A percentile compares a stretch with the other conserved stretches of the same genome.
phyloP scores from a whole-genome alignment of 2,329 filamentous ascomycete genomes.

The Byssochlamys sp. region DNA sequence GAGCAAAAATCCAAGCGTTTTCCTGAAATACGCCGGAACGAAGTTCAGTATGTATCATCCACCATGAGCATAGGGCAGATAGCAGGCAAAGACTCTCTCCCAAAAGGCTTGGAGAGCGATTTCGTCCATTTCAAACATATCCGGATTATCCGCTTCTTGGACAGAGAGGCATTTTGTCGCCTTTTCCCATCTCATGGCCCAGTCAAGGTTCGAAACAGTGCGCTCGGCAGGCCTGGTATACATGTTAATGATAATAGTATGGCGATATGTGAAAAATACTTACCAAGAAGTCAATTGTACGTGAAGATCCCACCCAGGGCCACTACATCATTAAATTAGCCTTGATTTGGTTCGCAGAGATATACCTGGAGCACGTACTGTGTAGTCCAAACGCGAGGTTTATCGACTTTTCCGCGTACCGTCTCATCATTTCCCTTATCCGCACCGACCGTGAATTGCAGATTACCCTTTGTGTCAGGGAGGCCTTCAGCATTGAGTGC shows the following conservation, averaged over 20 bases:
- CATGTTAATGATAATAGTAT: not conserved
- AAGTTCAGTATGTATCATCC: not conserved
- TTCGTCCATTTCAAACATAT: constrained; percentile 7
- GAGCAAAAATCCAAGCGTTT: not conserved
- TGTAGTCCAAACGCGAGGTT: not conserved
- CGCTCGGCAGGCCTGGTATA: not conserved
- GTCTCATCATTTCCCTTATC: no score
- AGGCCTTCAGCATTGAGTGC: not conserved
- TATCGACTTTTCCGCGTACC: not conserved
- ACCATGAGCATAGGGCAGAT: constrained; percentile 2
- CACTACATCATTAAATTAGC: not conserved
- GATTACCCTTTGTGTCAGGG: not conserved
- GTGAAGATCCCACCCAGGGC: not conserved
- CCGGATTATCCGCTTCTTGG: constrained; percentile 1
- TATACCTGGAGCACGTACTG: not conserved
- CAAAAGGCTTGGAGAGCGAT: constrained; percentile 4
- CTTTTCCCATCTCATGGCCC: not conserved
- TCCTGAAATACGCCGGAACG: not conserved
- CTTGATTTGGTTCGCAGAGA: not conserved
- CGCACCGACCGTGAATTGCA: not conserved
- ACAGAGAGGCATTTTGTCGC: constrained; percentile 3
- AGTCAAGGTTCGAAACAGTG: not conserved
- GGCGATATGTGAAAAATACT: not conserved
- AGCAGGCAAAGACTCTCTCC: constrained; percentile 4
- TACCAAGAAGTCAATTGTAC: not conserved